Conservation (phyloP, 2,329 filamentous ascomycete species). For the Colletotrichum simmondsii region DNA sequence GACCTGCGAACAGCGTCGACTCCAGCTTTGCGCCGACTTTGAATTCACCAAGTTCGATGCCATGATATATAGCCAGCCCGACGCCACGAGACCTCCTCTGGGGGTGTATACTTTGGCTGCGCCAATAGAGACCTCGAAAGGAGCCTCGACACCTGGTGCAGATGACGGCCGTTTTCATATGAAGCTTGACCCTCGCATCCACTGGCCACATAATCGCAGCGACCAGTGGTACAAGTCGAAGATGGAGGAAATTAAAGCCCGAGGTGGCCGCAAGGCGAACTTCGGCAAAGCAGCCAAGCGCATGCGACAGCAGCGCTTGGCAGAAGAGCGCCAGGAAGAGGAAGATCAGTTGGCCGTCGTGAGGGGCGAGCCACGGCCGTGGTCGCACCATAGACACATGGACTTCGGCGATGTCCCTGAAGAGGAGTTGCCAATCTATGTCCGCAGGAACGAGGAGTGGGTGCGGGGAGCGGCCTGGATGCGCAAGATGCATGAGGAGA, state of each 20-base stretch:
- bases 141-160: constrained; percentile 24
- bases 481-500: constrained; percentile 43
- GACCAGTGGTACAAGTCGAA: constrained; percentile 60
- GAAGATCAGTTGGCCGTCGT: neutral
- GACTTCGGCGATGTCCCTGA: constrained; percentile 52
- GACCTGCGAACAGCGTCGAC: constrained; percentile 17
- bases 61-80: constrained; percentile 32
- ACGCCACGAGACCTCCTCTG: constrained; percentile 30
- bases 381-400: constrained; percentile 40
- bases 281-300: constrained; percentile 58
- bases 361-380: constrained; percentile 38
- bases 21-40: constrained; percentile 22
- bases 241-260: constrained; percentile 58
- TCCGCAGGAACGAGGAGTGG: constrained; percentile 58
- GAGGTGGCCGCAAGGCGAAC: constrained; percentile 61
- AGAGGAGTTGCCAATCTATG: constrained; percentile 55
- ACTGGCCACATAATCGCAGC: constrained; percentile 56
- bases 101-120: neutral
- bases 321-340: constrained; percentile 31
- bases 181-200: constrained; percentile 62
- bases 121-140: neutral
- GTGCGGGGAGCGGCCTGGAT: constrained; percentile 51
- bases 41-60: constrained; percentile 35
- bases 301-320: constrained; percentile 44
- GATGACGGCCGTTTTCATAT: constrained; percentile 50